Evolutionary conservation across 2,329 filamentous ascomycete species (phyloP).

Genomic region (Penicillium sp.): DNA sequence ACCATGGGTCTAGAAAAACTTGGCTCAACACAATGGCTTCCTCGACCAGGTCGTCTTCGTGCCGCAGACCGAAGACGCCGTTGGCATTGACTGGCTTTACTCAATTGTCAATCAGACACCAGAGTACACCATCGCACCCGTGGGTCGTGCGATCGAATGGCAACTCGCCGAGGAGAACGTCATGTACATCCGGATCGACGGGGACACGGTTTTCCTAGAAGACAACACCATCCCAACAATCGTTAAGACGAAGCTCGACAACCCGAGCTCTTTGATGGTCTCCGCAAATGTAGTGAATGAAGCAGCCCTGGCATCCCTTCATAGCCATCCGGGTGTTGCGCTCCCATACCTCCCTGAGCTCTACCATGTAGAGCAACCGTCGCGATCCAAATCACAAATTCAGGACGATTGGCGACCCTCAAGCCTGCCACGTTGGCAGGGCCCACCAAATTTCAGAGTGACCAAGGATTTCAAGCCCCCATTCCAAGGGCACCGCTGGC

Average conservation of each 20-base stretch:
- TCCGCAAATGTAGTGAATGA: constrained; percentile 61
- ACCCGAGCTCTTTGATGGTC: constrained; percentile 54
- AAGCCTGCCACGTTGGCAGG: constrained; percentile 36
- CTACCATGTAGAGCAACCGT: constrained; percentile 17
- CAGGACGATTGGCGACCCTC: constrained; percentile 35
- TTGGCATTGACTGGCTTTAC: constrained; percentile 40
- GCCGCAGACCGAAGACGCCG: constrained; percentile 38
- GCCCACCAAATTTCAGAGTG: constrained; percentile 33
- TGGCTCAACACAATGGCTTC: constrained; percentile 42
- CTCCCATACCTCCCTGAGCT: constrained; percentile 57
- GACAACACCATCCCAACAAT: constrained; percentile 55
- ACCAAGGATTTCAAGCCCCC: constrained; percentile 30
- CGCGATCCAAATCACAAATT: constrained; percentile 15
- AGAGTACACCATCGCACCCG: constrained; percentile 29
- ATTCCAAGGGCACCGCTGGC: constrained; percentile 51
- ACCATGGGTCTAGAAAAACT: constrained; percentile 33
- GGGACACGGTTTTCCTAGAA: constrained; percentile 46
- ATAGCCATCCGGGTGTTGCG: constrained; percentile 56
- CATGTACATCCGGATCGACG: constrained; percentile 48
- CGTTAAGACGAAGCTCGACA: constrained; percentile 53
- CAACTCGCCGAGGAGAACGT: constrained; percentile 24
- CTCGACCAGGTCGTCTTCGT: constrained; percentile 48
- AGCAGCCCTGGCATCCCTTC: constrained; percentile 55
- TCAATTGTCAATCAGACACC: constrained; percentile 30
- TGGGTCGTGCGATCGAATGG: constrained; percentile 14